A percentile compares a stretch with the other conserved stretches of the same genome.
Evolutionary conservation across 2,329 filamentous ascomycete genomes (phyloP).

Genomic region (Chaetomiaceae sp.): DNA sequence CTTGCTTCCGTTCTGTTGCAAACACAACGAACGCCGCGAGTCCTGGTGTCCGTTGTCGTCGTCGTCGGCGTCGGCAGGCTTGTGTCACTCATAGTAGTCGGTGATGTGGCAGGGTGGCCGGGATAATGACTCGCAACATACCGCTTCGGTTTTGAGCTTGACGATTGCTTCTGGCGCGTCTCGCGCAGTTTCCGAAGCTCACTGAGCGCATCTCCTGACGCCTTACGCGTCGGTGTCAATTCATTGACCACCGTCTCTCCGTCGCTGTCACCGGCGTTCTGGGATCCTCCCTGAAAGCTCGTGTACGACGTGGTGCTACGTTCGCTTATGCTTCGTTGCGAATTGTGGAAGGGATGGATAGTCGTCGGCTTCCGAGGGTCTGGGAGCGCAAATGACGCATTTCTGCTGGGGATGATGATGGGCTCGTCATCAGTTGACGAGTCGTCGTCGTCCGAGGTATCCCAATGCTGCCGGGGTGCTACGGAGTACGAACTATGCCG

Average conservation of each 20-base stretch:
- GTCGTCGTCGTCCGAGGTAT: slow-evolving; percentile 44
- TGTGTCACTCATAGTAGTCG: slow-evolving; percentile 47
- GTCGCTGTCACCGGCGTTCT: slow-evolving; percentile 51
- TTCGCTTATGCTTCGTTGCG: slow-evolving; percentile 47
- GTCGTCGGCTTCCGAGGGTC: slow-evolving; percentile 47
- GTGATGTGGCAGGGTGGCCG: slow-evolving; percentile 43
- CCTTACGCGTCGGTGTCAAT: slow-evolving; percentile 26
- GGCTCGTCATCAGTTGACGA: slow-evolving; percentile 60
- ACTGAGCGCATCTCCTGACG: slow-evolving; percentile 52
- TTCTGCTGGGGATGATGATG: slow-evolving; percentile 60
- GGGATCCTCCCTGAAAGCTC: slow-evolving; percentile 30
- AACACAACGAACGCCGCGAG: slow-evolving; percentile 51
- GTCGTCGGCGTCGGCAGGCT: slow-evolving; percentile 45
- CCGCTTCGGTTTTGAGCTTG: slow-evolving; percentile 33
- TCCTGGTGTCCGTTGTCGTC: slow-evolving; percentile 40
- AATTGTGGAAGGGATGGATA: slow-evolving; percentile 43
- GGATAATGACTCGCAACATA: slow-evolving; percentile 34
- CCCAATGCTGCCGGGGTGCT: slow-evolving; percentile 33
- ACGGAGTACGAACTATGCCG: slow-evolving; percentile 27
- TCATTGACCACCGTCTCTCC: slow-evolving; percentile 55
- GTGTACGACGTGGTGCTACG: slow-evolving; percentile 42
- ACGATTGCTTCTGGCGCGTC: slow-evolving; percentile 35
- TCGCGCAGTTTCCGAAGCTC: slow-evolving; percentile 57
- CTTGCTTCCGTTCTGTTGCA: slow-evolving; percentile 45
- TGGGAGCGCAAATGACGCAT: slow-evolving; percentile 54